Conservation (phyloP, 441 rosid species). For the Flueggea neowawraea region DNA sequence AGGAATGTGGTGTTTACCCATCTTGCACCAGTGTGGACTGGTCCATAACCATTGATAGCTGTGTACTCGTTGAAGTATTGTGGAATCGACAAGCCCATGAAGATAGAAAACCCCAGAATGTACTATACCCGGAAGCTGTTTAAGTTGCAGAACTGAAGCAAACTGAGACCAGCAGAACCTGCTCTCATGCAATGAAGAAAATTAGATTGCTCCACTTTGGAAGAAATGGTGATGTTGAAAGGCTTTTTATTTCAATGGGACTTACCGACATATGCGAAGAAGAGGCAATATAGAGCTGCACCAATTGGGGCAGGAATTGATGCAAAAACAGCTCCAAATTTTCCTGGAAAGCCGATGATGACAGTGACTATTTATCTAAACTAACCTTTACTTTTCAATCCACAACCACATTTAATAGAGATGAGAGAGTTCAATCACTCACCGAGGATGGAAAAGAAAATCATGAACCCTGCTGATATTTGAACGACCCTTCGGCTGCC, state of each 20-base stretch:
- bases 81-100: constrained; percentile 93
- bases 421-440: constrained; percentile 10
- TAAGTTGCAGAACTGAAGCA: constrained; percentile 94
- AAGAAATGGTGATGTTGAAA: neutral
- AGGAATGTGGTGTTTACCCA: constrained; percentile 51
- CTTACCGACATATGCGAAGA: constrained; percentile 97
- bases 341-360: constrained; percentile 39
- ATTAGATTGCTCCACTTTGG: neutral
- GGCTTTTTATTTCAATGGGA: neutral
- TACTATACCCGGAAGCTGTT: constrained; percentile 81
- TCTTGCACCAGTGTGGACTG: constrained; percentile 86
- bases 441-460: constrained; percentile 97
- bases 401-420: too few relatives aligned
- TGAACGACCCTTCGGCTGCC: constrained; percentile 97
- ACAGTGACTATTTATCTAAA: too few relatives aligned
- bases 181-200: constrained; percentile 15
- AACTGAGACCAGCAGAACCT: constrained; percentile 85
- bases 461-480: constrained; percentile 95
- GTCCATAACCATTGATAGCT: constrained; percentile 76
- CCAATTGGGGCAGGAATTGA: constrained; percentile 91
- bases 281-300: constrained; percentile 83
- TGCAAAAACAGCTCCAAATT: constrained; percentile 97
- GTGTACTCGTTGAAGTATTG: constrained; percentile 95
- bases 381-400: too few relatives aligned
- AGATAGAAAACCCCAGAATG: constrained; percentile 85